Evolutionary conservation across 176 grass and related monocot species (phyloP).

Genomic region (Musa acuminata): DNA sequence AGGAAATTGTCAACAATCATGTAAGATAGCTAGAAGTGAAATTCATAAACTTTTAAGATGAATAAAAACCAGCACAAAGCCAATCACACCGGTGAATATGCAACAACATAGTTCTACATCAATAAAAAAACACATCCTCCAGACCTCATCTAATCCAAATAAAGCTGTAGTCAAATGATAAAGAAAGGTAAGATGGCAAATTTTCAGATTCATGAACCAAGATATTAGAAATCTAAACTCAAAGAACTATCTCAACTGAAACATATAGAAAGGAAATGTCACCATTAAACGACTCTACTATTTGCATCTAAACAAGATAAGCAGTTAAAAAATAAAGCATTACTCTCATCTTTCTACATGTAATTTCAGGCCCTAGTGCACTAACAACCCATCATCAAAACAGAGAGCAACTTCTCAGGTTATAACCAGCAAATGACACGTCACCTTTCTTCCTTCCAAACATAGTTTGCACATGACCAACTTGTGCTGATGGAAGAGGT

Average conservation of each 20-base stretch:
- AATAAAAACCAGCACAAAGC: not conserved
- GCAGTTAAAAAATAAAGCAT: too few relatives aligned
- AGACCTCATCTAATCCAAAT: not conserved
- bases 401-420: too few relatives aligned
- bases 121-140: not conserved
- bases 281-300: not conserved
- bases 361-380: too few relatives aligned
- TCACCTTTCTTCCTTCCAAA: too few relatives aligned
- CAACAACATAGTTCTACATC: not conserved
- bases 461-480: too few relatives aligned
- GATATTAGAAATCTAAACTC: not conserved
- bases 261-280: not conserved
- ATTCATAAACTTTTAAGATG: not conserved
- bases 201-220: not conserved
- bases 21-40: not conserved
- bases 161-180: not conserved
- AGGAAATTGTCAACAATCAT: too few relatives aligned
- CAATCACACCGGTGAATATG: not conserved
- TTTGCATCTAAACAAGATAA: not conserved
- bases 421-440: too few relatives aligned
- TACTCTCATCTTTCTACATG: too few relatives aligned
- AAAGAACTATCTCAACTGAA: not conserved
- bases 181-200: not conserved
- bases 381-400: too few relatives aligned
- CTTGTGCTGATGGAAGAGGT: too few relatives aligned